Evolutionary conservation across 75 land plant genomes (phyloP), one percentile per base, ranked within the genome.

Genomic region (Larix kaempferi): DNA sequence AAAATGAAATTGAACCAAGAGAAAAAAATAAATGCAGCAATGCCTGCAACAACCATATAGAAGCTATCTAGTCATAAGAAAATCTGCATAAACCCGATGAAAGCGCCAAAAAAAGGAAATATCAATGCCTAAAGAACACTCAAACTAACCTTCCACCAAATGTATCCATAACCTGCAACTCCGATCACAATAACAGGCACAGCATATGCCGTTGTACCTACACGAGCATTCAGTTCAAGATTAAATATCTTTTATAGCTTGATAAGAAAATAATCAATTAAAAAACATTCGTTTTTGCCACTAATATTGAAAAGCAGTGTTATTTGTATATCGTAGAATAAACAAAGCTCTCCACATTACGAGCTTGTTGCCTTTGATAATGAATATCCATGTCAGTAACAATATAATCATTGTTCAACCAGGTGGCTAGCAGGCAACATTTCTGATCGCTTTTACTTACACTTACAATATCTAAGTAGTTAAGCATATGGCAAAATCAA

Each of bases 71-170:
- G 16, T 37, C 49, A 67, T 1, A 65, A 33, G 7, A 17, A 67
- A 67, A 67, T 33, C 71, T 37, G 5, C 52, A 69, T 11, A 39
- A 37, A 41, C 22, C 12, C 21, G 19, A 8, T 11, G 21, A n/a
- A n/a, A 69, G 23, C 23, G 21, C 72, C 16, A 35, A 76, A 57
- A 35, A 71, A 26, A 2, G 21, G 16, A 57, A 76, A 23, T 27
- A 11, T 65, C 17, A 56, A 79, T 21, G 29, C 78, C 4, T 10
- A 49, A 52, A 74, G 16, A 49, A 74, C 59, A 41, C 21, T 22
- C 72, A 35, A 17, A 81, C 84, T 69, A 74, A 90, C 95, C 95
- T 92, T 88, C 95, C 91, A 93, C 91, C 98, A 82, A 73, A 91
- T 74, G 76, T 88, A 93, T 16, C 93, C 95, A 85, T 89, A 95